Percentiles rank a stretch among this genome's conserved stretches.
Conservation (phyloP, 345 rosid genomes). For the Salix brachista region DNA sequence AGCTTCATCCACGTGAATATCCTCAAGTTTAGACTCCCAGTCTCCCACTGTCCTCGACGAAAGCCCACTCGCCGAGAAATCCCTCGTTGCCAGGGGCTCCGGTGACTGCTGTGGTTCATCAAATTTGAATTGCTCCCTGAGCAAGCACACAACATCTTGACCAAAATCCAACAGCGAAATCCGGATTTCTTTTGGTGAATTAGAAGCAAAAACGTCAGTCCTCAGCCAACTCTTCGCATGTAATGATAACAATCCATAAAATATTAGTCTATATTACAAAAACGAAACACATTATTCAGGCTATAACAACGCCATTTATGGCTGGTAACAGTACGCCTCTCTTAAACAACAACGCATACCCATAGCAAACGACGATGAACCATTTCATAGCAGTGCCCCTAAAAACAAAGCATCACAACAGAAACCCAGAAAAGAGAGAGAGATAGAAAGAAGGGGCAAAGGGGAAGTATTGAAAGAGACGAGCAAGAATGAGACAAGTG, state of each 20-base stretch:
- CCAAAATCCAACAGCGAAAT: not conserved
- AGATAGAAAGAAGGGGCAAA: not conserved
- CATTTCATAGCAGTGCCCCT: not conserved
- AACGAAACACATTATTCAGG: not conserved
- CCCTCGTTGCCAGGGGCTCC: conserved; percentile 87
- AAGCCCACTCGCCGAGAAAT: conserved; percentile 82
- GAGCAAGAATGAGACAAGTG: conserved; percentile 8
- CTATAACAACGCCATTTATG: not conserved
- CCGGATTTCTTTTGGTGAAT: not conserved
- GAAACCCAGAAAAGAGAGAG: not conserved
- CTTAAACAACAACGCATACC: not conserved
- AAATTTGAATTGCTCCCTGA: conserved; percentile 92
- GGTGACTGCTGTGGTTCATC: conserved; percentile 90
- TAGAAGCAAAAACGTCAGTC: not conserved
- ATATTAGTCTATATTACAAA: not conserved
- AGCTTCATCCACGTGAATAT: conserved; percentile 80
- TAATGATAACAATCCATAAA: not conserved
- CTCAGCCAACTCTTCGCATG: not conserved
- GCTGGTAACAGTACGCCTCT: not conserved
- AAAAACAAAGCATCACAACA: not conserved
- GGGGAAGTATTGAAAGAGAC: not conserved
- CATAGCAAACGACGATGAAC: not conserved
- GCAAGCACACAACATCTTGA: conserved; percentile 88
- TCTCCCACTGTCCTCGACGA: conserved; percentile 70
- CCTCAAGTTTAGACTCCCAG: conserved; percentile 80